Evolutionary conservation across 106 monocot genomes (phyloP).

Genomic region (Dioscorea zingiberensis): DNA sequence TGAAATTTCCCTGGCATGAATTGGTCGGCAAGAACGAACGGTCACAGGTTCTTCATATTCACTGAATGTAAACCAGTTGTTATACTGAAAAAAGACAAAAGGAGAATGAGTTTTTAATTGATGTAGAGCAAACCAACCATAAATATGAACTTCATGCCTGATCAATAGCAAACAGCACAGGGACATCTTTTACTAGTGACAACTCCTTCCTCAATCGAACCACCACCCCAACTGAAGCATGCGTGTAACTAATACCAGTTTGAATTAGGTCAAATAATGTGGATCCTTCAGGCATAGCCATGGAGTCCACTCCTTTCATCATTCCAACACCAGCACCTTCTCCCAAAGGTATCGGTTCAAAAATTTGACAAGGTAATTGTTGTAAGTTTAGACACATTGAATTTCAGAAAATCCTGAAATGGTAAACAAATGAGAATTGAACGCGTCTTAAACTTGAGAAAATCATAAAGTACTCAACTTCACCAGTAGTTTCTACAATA

Average conservation of each 20-base stretch:
- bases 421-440: background rate
- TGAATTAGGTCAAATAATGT: slow-evolving; percentile 87
- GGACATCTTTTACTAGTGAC: slow-evolving; percentile 82
- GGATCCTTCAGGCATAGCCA: slow-evolving; percentile 89
- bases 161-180: slow-evolving; percentile 95
- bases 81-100: slow-evolving; percentile 53
- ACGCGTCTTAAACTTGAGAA: too few relatives aligned
- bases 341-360: slow-evolving; percentile 82
- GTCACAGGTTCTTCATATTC: slow-evolving; percentile 83
- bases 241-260: slow-evolving; percentile 69
- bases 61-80: slow-evolving; percentile 98
- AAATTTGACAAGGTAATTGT: slow-evolving; percentile 70
- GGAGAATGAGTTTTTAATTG: background rate
- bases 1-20: slow-evolving; percentile 88
- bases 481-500: too few relatives aligned
- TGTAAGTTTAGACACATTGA: slow-evolving; percentile 66
- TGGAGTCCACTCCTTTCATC: slow-evolving; percentile 58
- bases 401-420: slow-evolving; percentile 85
- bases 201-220: slow-evolving; percentile 89
- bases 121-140: background rate
- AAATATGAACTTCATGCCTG: slow-evolving; percentile 34
- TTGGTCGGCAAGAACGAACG: slow-evolving; percentile 57
- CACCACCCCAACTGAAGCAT: slow-evolving; percentile 76
- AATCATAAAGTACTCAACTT: too few relatives aligned
- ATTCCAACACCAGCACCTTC: slow-evolving; percentile 70